These are phyloP conservation scores for Craterostigma plantagineum DNA, from an alignment of 257 asterid genomes.

Conservation along the genomic window DNA sequence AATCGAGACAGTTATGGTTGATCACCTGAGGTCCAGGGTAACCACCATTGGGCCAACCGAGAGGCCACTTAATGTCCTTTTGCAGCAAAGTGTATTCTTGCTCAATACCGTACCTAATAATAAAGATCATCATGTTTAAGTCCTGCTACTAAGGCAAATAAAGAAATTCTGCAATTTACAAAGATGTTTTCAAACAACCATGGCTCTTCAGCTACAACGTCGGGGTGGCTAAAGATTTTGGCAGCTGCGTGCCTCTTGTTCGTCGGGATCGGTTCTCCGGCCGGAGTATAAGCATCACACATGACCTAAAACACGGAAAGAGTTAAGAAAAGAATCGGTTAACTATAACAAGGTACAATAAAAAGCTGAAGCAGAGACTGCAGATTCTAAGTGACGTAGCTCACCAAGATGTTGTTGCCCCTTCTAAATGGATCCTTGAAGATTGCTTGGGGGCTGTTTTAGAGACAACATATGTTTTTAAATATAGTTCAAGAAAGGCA, in stretches of 20 bases:
- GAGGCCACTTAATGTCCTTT: constrained; percentile 69
- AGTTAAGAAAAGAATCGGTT: background rate
- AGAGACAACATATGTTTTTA: background rate
- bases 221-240: constrained; percentile 36
- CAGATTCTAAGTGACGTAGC: background rate
- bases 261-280: constrained; percentile 56
- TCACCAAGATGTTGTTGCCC: constrained; percentile 40
- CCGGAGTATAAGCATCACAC: constrained; percentile 62
- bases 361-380: background rate
- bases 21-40: constrained; percentile 97
- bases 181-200: constrained; percentile 15
- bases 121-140: too few species aligned
- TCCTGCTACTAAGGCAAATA: too few species aligned
- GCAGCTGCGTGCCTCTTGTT: constrained; percentile 47
- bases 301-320: constrained; percentile 22
- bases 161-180: too few species aligned
- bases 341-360: background rate
- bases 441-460: constrained; percentile 50
- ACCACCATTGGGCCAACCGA: constrained; percentile 96
- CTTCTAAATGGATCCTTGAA: constrained; percentile 56
- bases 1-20: too few species aligned
- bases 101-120: constrained; percentile 73
- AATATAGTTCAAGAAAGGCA: background rate
- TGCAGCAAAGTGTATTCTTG: constrained; percentile 91
- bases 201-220: constrained; percentile 34